Evolutionary conservation across 805 yeast species (phyloP).

Genomic region (Starmerella sirachaensis): DNA sequence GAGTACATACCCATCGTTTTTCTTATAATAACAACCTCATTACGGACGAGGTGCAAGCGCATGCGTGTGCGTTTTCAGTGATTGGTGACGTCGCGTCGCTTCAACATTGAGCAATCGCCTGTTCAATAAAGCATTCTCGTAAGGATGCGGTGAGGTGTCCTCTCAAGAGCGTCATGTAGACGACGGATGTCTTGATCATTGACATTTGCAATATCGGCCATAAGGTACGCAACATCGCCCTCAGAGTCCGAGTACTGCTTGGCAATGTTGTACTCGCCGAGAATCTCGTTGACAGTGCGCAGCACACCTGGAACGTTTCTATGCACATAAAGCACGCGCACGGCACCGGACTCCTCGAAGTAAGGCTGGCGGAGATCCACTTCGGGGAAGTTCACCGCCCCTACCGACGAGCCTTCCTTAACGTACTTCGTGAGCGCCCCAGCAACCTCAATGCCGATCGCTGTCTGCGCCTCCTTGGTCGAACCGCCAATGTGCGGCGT

Average conservation of each 20-base stretch:
- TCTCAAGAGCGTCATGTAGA: constrained; percentile 72
- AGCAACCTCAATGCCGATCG: constrained; percentile 93
- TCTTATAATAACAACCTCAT: no score
- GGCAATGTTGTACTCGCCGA: constrained; percentile 90
- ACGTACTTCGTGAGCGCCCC: constrained; percentile 77
- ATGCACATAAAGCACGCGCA: constrained; percentile 90
- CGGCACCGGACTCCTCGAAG: constrained; percentile 69
- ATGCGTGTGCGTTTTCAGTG: not conserved
- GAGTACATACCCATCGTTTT: no score
- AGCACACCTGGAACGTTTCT: constrained; percentile 98
- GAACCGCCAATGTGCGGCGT: constrained; percentile 99
- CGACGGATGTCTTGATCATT: constrained; percentile 68
- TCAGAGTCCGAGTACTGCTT: constrained; percentile 96
- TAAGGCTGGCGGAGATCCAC: constrained; percentile 80
- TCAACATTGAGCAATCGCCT: not conserved
- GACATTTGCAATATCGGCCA: constrained; percentile 93
- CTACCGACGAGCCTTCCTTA: constrained; percentile 88
- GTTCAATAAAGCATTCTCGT: constrained; percentile 75
- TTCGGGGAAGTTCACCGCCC: constrained; percentile 98
- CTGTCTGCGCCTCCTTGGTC: constrained; percentile 96
- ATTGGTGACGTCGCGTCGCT: not conserved
- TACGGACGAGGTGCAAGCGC: no score
- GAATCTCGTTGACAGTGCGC: constrained; percentile 90
- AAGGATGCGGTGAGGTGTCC: constrained; percentile 79
- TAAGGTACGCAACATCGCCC: constrained; percentile 90